These are phyloP conservation scores for Cunninghamia lanceolata DNA, from an alignment of 75 land plant species.

Conservation along the genomic window DNA sequence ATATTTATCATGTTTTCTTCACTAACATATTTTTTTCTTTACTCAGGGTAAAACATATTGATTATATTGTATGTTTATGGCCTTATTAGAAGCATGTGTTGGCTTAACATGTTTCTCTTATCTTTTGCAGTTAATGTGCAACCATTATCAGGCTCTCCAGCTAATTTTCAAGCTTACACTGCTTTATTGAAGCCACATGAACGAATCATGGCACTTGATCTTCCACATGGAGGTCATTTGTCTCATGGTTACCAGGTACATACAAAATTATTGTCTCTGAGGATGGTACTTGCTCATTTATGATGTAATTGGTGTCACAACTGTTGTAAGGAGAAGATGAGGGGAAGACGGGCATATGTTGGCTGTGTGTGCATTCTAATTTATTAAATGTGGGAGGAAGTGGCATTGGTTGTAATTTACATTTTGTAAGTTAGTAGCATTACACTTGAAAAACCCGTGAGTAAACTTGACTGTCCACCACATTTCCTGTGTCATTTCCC, in stretches of 20 bases:
- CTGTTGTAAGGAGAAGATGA: neutral
- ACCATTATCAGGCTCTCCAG: constrained; percentile 51
- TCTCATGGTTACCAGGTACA: constrained; percentile 60
- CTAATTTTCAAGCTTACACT: constrained; percentile 58
- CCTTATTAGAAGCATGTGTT: neutral
- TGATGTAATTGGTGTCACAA: neutral
- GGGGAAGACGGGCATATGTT: too few relatives aligned
- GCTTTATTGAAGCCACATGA: constrained; percentile 60
- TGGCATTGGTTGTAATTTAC: too few relatives aligned
- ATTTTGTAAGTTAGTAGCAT: too few relatives aligned
- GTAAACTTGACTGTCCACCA: too few relatives aligned
- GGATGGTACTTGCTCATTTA: neutral
- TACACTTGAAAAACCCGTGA: too few relatives aligned
- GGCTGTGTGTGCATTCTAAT: too few relatives aligned
- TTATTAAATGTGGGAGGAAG: too few relatives aligned
- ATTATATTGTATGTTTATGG: neutral
- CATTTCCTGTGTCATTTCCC: too few relatives aligned
- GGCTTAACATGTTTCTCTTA: neutral
- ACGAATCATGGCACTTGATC: constrained; percentile 58
- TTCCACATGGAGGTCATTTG: constrained; percentile 58
- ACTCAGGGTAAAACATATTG: neutral
- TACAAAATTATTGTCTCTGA: neutral
- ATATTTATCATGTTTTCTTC: neutral
- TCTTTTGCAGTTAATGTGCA: constrained; percentile 52
- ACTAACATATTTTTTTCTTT: neutral